Base-by-base conservation (phyloP, 2,329 filamentous ascomycete genomes). In the Microdochium nivale region DNA sequence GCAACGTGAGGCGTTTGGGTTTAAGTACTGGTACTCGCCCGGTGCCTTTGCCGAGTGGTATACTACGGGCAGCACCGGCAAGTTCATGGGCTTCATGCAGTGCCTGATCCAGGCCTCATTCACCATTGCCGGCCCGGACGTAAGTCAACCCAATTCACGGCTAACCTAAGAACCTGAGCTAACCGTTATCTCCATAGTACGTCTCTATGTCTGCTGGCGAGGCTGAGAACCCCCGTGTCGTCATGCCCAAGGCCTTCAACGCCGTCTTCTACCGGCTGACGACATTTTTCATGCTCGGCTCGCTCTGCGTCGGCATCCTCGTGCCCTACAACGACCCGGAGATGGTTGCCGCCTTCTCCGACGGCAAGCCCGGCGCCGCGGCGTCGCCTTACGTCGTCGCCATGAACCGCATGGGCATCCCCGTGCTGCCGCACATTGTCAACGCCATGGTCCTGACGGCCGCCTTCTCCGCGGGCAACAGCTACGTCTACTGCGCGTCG, bases 251-350 rank as follows among this genome's bases (percentile, higher is more conserved):
- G 40, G 88, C 88, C 1, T 90, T 83, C 67, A 89, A 89, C 54
- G 82, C 85, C 48, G 87, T 91, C 1, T 90, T 91, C 65, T 90
- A 88, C 66, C 84, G 88, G 30, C 71, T 92, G 30, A 85, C 85
- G 0, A 71, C 79, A 1, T 91, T 92, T 66, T 91, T 90, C 68
- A 78, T 89, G 37, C 77, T 90, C 1, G 87, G 87, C 1, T 82
- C 86, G 0, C 74, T 94, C 2, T 81, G 79, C 21, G 83, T 90
- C 3, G 86, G 87, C 9, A 84, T 90, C 49, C 64, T 88, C 23
- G 81, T 91, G 35, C 78, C 88, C 1, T 84, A 86, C 65, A 76
- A 89, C 54, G 85, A 89, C 58, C 58, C 71, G 1, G 78, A 80
- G 43, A 69, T 91, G 59, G 75, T 69, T 2, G 75, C 72, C 4